Evolutionary conservation across 495 filamentous ascomycete genomes (phyloP).

Genomic region (Glonium stellatum): DNA sequence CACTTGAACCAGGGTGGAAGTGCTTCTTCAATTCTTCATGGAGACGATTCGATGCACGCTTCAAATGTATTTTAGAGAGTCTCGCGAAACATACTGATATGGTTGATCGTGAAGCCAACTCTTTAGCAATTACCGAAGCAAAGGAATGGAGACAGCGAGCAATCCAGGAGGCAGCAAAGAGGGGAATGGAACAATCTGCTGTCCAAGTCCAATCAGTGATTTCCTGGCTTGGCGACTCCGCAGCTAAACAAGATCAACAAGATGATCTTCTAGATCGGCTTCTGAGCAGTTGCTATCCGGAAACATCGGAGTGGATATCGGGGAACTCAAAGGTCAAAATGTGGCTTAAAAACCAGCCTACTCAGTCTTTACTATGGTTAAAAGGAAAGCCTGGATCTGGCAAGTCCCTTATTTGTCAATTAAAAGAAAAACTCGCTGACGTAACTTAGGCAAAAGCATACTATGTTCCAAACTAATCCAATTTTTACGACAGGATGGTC

Average conservation of each 20-base stretch:
- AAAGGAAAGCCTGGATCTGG: conserved; percentile 19
- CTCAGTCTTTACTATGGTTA: conserved; percentile 4
- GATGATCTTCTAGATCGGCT: conserved; percentile 2
- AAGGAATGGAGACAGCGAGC: conserved; percentile 4
- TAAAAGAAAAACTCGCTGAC: neutral
- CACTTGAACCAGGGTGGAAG: conserved; percentile 7
- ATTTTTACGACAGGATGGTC: conserved; percentile 5
- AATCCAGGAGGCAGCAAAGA: neutral
- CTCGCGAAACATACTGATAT: conserved; percentile 6
- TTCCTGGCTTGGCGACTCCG: neutral
- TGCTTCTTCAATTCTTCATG: conserved; percentile 11
- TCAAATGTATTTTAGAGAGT: conserved; percentile 12
- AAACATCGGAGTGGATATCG: conserved; percentile 8
- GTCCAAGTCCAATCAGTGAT: neutral
- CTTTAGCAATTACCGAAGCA: conserved; percentile 1
- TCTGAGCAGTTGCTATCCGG: neutral
- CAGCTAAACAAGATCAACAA: neutral
- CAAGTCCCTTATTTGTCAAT: neutral
- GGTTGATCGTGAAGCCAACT: conserved; percentile 8
- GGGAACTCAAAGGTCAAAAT: neutral
- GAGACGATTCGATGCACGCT: conserved; percentile 10
- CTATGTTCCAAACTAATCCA: conserved; percentile 3
- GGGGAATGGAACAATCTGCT: neutral
- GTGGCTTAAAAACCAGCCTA: neutral
- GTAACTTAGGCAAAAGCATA: conserved; percentile 1